Conservation (phyloP, 805 yeast species). For the Candida succiphila region DNA sequence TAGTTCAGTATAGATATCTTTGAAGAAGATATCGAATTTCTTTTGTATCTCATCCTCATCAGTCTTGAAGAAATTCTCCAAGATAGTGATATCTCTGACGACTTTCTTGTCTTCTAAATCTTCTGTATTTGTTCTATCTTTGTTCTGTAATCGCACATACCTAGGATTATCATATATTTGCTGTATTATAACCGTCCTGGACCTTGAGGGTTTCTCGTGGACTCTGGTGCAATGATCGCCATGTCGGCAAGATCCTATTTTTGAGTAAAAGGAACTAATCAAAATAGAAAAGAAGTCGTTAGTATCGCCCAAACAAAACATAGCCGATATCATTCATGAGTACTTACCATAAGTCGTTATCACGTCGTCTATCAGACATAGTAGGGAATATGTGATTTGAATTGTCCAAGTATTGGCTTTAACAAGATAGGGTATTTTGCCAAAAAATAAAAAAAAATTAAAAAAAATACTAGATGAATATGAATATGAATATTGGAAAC, state of each 20-base stretch:
- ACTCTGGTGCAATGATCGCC: conserved; percentile 78
- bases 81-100: neutral
- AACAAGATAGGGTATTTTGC: too few species aligned
- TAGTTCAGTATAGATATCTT: conserved; percentile 62
- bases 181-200: conserved; percentile 44
- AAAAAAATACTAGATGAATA: too few species aligned
- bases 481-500: too few species aligned
- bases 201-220: conserved; percentile 56
- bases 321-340: too few species aligned
- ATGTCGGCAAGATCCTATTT: conserved; percentile 90
- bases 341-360: too few species aligned
- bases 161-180: conserved; percentile 59
- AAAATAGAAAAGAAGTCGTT: too few species aligned
- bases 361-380: too few species aligned
- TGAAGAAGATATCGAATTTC: conserved; percentile 51
- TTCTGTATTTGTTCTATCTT: conserved; percentile 12
- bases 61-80: conserved; percentile 2
- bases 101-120: conserved; percentile 8
- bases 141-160: conserved; percentile 22
- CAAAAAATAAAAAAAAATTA: too few species aligned
- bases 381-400: too few species aligned
- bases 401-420: too few species aligned
- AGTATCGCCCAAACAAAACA: too few species aligned
- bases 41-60: conserved; percentile 28
- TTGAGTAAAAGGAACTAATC: conserved; percentile 43